Base-by-base conservation (phyloP, 768 basidiomycete genomes). In the Clavaria fumosa region DNA sequence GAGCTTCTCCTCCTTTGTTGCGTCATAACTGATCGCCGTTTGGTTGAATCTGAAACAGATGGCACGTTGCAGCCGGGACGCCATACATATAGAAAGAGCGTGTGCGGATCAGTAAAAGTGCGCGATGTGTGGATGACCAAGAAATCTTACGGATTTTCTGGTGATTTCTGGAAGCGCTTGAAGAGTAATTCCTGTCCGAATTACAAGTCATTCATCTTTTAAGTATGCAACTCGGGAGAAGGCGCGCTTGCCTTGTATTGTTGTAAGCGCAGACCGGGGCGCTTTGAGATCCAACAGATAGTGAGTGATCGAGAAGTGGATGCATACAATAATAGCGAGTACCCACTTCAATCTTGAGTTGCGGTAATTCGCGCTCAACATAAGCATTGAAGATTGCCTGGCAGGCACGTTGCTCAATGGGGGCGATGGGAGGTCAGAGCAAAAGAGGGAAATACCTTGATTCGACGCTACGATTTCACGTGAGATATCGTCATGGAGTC, bases 111-210 rank as follows among this genome's bases (percentile, higher is more conserved):
- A n/a, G n/a, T n/a, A n/a, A n/a, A n/a, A n/a, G n/a, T n/a, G n/a
- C n/a, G n/a, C n/a, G n/a, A n/a, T n/a, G n/a, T n/a, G n/a, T n/a
- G n/a, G n/a, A n/a, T n/a, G n/a, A n/a, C n/a, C n/a, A n/a, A n/a
- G n/a, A n/a, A n/a, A 12, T 56, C 80, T 52, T 59, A 91, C 89
- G 90, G 84, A 57, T 95, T 95, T 44, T 95, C 90, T 0, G 89
- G 85, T 1, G 84, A 78, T 57, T 95, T 96, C 57, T 95, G 85
- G 75, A 96, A 96, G 55, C 86, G 76, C 59, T 93, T 95, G 71
- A 72, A 79, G 34, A 95, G 60, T 34, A 89, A 59, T 42, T 96
- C 90, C 73, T 88, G 52, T 45, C 38, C 5, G 38, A 19, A 31
- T 30, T 7, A 9, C 19, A 14, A n/a, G n/a, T 35, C 3, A 33